Evolutionary conservation across 192 early-diverging fungal species (phyloP).

Genomic region (Linnemannia hyalina): DNA sequence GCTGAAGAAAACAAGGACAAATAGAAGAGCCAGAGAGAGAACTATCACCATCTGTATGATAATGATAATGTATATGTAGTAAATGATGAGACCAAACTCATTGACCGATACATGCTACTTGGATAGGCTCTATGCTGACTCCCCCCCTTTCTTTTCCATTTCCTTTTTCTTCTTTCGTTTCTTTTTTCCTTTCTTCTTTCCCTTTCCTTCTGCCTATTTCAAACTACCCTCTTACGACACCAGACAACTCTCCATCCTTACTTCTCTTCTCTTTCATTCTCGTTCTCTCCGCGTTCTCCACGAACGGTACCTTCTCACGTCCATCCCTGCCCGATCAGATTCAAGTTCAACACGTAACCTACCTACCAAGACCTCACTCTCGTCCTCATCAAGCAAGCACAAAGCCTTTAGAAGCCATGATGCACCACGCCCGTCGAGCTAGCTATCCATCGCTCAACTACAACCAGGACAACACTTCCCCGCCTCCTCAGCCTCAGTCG

Average conservation of each 20-base stretch:
- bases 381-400: background rate
- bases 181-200: conserved; percentile 13
- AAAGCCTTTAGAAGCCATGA: conserved; percentile 4
- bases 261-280: background rate
- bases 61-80: too few species aligned
- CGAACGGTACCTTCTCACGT: background rate
- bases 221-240: background rate
- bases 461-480: background rate
- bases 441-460: conserved; percentile 12
- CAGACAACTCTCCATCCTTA: background rate
- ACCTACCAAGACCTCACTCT: background rate
- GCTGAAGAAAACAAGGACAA: background rate
- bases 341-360: background rate
- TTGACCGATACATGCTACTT: background rate
- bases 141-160: background rate
- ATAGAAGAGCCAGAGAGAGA: background rate
- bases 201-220: conserved; percentile 8
- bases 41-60: background rate
- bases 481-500: background rate
- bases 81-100: background rate
- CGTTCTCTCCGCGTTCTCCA: background rate
- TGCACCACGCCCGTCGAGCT: conserved; percentile 13
- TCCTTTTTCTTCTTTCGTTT: background rate
- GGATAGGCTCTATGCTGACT: background rate
- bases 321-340: background rate